These are phyloP conservation scores for Diaporthe helianthi DNA, from an alignment of 2,329 filamentous ascomycete genomes.

Conservation along the genomic window DNA sequence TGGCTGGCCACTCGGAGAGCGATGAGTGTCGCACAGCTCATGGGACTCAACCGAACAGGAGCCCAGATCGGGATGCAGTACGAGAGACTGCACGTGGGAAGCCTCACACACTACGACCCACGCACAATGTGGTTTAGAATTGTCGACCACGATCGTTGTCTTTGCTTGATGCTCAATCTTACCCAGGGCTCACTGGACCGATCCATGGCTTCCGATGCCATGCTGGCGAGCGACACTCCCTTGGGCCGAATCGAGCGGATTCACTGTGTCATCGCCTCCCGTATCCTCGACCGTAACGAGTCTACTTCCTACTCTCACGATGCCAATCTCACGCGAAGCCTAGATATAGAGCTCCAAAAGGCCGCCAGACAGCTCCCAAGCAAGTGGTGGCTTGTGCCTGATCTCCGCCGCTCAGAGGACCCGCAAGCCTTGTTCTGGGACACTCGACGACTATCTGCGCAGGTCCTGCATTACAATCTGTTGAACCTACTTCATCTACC, in stretches of 20 bases:
- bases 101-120: background rate
- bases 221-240: background rate
- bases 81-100: too few species aligned
- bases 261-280: constrained; percentile 41
- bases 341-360: constrained; percentile 41
- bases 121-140: background rate
- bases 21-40: background rate
- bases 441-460: constrained; percentile 38
- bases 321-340: constrained; percentile 36
- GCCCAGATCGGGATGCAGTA: background rate
- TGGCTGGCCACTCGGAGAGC: background rate
- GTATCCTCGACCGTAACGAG: constrained; percentile 45
- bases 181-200: constrained; percentile 3
- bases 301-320: constrained; percentile 33
- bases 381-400: constrained; percentile 41
- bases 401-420: constrained; percentile 31
- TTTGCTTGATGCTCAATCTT: constrained; percentile 9
- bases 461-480: constrained; percentile 45
- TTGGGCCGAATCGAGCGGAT: constrained; percentile 44
- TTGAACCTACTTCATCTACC: constrained; percentile 46
- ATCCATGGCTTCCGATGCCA: background rate
- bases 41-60: background rate
- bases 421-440: constrained; percentile 37
- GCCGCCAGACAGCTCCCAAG: constrained; percentile 39
- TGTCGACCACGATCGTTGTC: background rate